Conservation (phyloP, 495 filamentous ascomycete genomes). For the Trichoderma asperelloides region DNA sequence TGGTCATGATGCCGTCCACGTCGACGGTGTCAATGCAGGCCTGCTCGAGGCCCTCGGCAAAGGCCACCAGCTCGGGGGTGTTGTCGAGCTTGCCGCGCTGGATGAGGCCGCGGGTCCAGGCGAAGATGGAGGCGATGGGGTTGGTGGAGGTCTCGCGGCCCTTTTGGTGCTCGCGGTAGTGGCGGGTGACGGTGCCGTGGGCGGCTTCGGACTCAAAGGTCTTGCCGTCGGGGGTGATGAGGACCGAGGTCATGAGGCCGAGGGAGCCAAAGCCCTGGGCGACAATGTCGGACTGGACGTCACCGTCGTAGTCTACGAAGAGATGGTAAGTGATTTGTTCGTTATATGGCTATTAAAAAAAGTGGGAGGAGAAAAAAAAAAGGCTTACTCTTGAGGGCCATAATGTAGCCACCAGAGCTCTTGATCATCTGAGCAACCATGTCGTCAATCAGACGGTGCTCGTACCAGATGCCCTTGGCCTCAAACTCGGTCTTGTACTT, state of each 20-base stretch:
- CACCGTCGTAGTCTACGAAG: conserved; percentile 86
- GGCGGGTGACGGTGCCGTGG: conserved; percentile 95
- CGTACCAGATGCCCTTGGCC: conserved; percentile 91
- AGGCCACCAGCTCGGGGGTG: conserved; percentile 79
- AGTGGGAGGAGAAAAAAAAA: not conserved
- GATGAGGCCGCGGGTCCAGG: conserved; percentile 92
- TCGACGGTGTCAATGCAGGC: conserved; percentile 94
- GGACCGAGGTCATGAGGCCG: conserved; percentile 94
- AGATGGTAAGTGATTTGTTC: conserved; percentile 7
- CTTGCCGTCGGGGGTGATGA: conserved; percentile 89
- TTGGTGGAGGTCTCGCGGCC: conserved; percentile 95
- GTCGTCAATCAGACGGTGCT: conserved; percentile 97
- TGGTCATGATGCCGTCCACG: conserved; percentile 93
- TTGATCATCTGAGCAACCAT: conserved; percentile 99
- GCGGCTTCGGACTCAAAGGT: conserved; percentile 97
- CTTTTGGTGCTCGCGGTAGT: conserved; percentile 98
- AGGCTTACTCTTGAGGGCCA: conserved; percentile 86
- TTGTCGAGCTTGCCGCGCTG: conserved; percentile 86
- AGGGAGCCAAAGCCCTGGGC: conserved; percentile 97
- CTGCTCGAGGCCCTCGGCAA: conserved; percentile 83
- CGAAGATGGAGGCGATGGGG: conserved; percentile 97
- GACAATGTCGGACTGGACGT: conserved; percentile 96
- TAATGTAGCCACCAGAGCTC: conserved; percentile 86
- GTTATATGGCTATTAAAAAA: not conserved
- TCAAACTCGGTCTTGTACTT: conserved; percentile 84